Conservation (phyloP, 108 stramenopile genomes). For the Discostella stelligeroides region DNA sequence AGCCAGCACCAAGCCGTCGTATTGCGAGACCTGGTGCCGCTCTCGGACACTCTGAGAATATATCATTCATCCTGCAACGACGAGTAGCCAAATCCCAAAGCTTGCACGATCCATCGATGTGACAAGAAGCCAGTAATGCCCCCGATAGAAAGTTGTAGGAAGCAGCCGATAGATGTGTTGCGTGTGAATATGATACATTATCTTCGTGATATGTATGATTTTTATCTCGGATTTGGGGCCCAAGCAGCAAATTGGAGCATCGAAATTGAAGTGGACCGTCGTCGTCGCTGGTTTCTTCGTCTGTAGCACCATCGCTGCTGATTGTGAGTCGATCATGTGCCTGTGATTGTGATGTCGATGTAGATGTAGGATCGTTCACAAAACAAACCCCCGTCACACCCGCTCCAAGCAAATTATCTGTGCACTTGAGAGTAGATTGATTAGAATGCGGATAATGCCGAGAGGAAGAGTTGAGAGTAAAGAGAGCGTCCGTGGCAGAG, state of each 20-base stretch:
- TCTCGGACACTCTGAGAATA: neutral
- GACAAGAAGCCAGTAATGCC: constrained; percentile 43
- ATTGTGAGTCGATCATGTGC: neutral
- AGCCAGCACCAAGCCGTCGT: constrained; percentile 21
- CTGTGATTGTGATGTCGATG: neutral
- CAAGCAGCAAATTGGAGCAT: constrained; percentile 43
- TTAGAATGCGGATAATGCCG: neutral
- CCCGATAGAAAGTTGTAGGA: constrained; percentile 34
- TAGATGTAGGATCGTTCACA: constrained; percentile 20
- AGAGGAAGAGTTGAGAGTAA: constrained; percentile 34
- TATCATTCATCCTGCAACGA: constrained; percentile 30
- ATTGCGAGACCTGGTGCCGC: constrained; percentile 39
- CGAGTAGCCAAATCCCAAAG: constrained; percentile 56
- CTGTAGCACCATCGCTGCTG: neutral
- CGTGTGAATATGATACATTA: constrained; percentile 6
- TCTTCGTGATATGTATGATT: neutral
- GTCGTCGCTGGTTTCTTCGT: constrained; percentile 26
- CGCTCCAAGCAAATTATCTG: constrained; percentile 2
- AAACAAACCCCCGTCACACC: constrained; percentile 50
- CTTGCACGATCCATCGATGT: constrained; percentile 41
- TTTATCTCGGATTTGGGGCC: neutral
- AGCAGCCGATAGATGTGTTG: constrained; percentile 41
- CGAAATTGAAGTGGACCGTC: constrained; percentile 35
- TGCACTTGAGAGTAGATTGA: neutral
- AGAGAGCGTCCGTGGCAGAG: constrained; percentile 33